phyloP scores from a whole-genome alignment of 2,329 filamentous ascomycete genomes.

The Stromatinia cepivora region DNA sequence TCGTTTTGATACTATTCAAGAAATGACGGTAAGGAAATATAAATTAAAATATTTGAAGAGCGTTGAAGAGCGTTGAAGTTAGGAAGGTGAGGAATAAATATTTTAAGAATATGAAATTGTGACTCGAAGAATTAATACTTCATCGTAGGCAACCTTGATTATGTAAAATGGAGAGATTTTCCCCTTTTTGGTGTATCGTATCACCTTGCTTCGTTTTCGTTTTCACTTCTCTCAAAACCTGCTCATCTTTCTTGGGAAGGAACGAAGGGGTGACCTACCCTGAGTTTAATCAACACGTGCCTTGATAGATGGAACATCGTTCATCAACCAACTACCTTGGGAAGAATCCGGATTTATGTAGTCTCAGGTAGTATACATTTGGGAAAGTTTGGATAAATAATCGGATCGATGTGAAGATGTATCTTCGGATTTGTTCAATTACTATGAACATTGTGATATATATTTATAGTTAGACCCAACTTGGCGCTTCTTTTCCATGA shows the following conservation, averaged over 20 bases:
- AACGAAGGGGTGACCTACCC: background rate
- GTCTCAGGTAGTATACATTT: background rate
- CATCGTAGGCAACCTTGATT: background rate
- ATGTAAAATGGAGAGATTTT: background rate
- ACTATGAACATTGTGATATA: background rate
- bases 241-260: background rate
- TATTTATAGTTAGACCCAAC: background rate
- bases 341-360: no score
- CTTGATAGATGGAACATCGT: no score
- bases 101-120: background rate
- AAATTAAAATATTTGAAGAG: background rate
- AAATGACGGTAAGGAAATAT: background rate
- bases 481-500: background rate
- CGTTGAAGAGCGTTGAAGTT: background rate
- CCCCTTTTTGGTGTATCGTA: background rate
- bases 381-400: no score
- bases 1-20: background rate
- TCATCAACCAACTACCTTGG: background rate
- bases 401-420: background rate
- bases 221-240: background rate
- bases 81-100: background rate
- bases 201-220: background rate
- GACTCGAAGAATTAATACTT: background rate
- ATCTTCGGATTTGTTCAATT: background rate
- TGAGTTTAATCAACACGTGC: background rate